phyloP scores from a whole-genome alignment of 495 filamentous ascomycete species.

The Immersiella caudata region DNA sequence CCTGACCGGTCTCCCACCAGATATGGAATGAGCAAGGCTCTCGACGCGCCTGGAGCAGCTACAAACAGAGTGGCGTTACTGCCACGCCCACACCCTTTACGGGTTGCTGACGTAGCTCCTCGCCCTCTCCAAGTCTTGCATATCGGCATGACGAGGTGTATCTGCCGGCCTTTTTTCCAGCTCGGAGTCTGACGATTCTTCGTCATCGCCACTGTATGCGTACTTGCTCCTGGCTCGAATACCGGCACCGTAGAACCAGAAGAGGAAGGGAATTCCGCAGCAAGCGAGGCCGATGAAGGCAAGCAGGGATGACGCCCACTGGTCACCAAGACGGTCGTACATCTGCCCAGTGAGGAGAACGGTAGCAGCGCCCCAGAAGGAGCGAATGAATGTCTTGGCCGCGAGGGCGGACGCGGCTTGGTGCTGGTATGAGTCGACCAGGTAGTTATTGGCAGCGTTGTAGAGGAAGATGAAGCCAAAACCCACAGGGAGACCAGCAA shows the following conservation, averaged over 20 bases:
- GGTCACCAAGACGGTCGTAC: slow-evolving; percentile 69
- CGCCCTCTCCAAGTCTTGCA: slow-evolving; percentile 43
- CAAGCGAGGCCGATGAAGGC: slow-evolving; percentile 72
- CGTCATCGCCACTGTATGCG: slow-evolving; percentile 60
- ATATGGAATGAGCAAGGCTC: not conserved
- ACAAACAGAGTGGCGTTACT: not conserved
- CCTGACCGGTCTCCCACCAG: no score
- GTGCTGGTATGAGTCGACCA: slow-evolving; percentile 81
- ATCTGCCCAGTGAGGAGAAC: slow-evolving; percentile 83
- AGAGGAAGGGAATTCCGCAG: slow-evolving; percentile 75
- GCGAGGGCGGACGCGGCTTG: slow-evolving; percentile 85
- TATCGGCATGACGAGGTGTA: slow-evolving; percentile 31
- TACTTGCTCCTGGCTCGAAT: slow-evolving; percentile 68
- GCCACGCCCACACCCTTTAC: slow-evolving; percentile 26
- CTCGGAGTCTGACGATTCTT: slow-evolving; percentile 26
- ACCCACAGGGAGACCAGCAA: slow-evolving; percentile 76
- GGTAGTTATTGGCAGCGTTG: slow-evolving; percentile 81
- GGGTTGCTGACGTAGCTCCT: slow-evolving; percentile 50
- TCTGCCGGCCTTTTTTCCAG: slow-evolving; percentile 32
- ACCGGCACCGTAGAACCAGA: slow-evolving; percentile 70
- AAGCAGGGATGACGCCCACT: slow-evolving; percentile 74
- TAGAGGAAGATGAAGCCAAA: slow-evolving; percentile 85
- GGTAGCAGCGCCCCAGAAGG: slow-evolving; percentile 74
- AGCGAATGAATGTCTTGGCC: slow-evolving; percentile 78
- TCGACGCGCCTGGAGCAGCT: no score